Percentiles rank a stretch among this genome's conserved stretches.
phyloP scores from a whole-genome alignment of 257 asterid species.

The Rehmannia glutinosa region DNA sequence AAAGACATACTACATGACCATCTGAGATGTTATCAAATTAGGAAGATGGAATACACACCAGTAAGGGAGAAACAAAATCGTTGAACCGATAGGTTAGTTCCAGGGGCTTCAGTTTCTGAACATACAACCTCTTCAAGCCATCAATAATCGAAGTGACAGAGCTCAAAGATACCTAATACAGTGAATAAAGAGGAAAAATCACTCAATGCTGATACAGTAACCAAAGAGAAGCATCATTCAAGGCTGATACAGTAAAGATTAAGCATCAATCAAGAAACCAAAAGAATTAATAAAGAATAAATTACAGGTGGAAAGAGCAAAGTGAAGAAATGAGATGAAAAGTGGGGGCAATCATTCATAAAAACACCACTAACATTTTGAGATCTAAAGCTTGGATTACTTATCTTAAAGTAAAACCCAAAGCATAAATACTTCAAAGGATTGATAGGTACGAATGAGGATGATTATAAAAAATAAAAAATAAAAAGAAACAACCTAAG shows the following conservation, averaged over 20 bases:
- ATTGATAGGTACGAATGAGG: background rate
- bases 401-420: conserved; percentile 1
- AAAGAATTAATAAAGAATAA: conserved; percentile 4
- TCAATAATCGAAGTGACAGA: conserved; percentile 88
- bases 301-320: background rate
- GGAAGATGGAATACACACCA: conserved; percentile 46
- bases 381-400: background rate
- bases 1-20: conserved; percentile 6
- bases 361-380: background rate
- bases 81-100: conserved; percentile 76
- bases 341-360: background rate
- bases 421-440: background rate
- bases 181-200: conserved; percentile 17
- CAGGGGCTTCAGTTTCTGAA: conserved; percentile 85
- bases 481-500: background rate
- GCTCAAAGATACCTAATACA: conserved; percentile 56
- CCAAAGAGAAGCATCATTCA: conserved; percentile 13
- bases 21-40: conserved; percentile 4
- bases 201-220: no score
- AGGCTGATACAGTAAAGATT: no score
- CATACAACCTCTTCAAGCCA: conserved; percentile 89
- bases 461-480: background rate
- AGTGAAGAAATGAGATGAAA: background rate
- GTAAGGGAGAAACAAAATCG: conserved; percentile 84
- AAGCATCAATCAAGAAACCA: conserved; percentile 12